Evolutionary conservation across 129 eudicot species (phyloP).

Genomic region (Tanacetum coccineum): DNA sequence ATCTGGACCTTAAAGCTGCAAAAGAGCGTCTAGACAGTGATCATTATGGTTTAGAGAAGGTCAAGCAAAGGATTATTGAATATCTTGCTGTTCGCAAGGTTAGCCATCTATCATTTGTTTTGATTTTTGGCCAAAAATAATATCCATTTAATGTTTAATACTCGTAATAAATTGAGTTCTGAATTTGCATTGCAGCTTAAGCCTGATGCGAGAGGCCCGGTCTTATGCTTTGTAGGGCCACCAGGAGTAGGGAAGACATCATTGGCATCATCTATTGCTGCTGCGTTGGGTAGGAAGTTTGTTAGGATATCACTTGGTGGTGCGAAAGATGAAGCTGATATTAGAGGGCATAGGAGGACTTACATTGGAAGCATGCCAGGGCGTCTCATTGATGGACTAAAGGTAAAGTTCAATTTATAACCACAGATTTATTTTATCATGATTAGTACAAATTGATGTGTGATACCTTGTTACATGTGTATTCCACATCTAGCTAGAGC

Average conservation of each 20-base stretch:
- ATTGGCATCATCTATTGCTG: constrained; percentile 94
- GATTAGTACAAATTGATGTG: constrained; percentile 1
- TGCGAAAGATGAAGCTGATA: constrained; percentile 99
- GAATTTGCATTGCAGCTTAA: constrained; percentile 63
- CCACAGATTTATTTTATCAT: constrained; percentile 3
- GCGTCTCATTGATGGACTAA: constrained; percentile 90
- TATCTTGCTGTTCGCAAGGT: constrained; percentile 99
- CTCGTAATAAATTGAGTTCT: constrained; percentile 7
- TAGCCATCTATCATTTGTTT: constrained; percentile 12
- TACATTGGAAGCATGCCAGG: constrained; percentile 99
- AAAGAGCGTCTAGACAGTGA: constrained; percentile 90
- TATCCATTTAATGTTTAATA: background rate
- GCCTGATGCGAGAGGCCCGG: constrained; percentile 95
- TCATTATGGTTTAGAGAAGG: constrained; percentile 86
- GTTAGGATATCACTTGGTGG: constrained; percentile 95
- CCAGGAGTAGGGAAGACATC: constrained; percentile 99
- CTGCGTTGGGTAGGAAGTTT: constrained; percentile 94
- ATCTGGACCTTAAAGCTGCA: constrained; percentile 85
- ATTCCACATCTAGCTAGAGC: too few species aligned
- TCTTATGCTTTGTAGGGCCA: constrained; percentile 97
- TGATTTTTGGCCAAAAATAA: background rate
- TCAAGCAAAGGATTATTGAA: constrained; percentile 92
- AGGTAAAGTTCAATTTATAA: constrained; percentile 40
- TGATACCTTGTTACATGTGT: background rate
- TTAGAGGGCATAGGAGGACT: constrained; percentile 96